These are phyloP conservation scores for Suillus spraguei DNA, from an alignment of 768 basidiomycete genomes.

Conservation along the genomic window DNA sequence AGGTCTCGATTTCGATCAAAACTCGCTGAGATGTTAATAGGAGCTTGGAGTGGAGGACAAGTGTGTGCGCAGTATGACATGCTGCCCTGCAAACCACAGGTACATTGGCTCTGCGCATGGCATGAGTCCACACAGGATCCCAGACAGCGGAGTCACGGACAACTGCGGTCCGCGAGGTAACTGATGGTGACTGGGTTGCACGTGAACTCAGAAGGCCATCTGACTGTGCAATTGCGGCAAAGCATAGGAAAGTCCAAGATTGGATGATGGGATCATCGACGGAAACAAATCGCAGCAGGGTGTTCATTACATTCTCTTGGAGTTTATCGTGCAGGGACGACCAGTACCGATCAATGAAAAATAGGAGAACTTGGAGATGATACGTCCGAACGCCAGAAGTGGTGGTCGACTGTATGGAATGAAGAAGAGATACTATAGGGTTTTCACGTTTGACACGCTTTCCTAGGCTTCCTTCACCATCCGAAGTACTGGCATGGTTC, in stretches of 20 bases:
- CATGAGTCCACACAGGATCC: constrained; percentile 83
- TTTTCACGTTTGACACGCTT: constrained; percentile 62
- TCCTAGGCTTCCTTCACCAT: constrained; percentile 31
- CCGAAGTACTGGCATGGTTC: constrained; percentile 39
- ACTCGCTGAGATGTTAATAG: constrained; percentile 59
- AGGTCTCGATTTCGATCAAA: constrained; percentile 72
- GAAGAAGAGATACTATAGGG: constrained; percentile 58
- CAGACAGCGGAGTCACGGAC: constrained; percentile 47
- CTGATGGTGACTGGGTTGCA: constrained; percentile 9
- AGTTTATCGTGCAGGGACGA: constrained; percentile 55
- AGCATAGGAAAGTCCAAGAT: constrained; percentile 83
- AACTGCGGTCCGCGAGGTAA: not conserved
- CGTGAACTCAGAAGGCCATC: constrained; percentile 31
- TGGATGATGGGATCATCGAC: constrained; percentile 68
- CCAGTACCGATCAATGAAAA: constrained; percentile 86
- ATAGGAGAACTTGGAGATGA: constrained; percentile 77
- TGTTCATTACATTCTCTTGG: constrained; percentile 55
- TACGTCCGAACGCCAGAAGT: constrained; percentile 43
- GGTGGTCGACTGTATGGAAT: constrained; percentile 42
- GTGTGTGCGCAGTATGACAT: constrained; percentile 62
- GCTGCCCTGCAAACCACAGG: constrained; percentile 79
- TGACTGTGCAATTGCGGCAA: constrained; percentile 69
- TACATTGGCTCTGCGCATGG: constrained; percentile 71
- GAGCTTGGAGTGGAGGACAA: constrained; percentile 47
- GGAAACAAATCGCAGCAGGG: constrained; percentile 62